Evolutionary conservation across 2,329 filamentous ascomycete genomes (phyloP), one percentile per base, ranked within the genome.

Genomic region (Drechslerella coelobrocha): DNA sequence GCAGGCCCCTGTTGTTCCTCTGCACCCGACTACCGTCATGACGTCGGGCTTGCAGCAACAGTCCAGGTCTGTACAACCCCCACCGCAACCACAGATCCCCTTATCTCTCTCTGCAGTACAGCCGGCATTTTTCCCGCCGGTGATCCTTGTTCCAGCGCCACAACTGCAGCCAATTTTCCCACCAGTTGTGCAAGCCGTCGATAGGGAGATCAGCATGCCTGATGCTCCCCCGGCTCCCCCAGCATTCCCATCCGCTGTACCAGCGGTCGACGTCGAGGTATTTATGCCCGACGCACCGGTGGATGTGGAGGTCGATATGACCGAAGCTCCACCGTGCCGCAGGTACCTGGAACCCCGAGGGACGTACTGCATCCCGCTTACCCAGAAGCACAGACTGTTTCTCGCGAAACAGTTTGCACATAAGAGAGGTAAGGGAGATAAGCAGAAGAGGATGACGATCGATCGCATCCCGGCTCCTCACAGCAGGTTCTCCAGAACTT

Each of bases 371-470:
- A 34, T 63, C 14, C 45, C 37, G 52, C 59, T 59, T 41, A 47
- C 57, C 21, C 26, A 34, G 21, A 39, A 50, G 53, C 66, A 63
- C 39, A 57, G 17, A 47, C 26, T 39, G 47, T 59, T 63, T 48
- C 50, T 71, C 27, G 12, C n/a, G 50, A 55, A 50, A 37, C 51
- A 59, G 34, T 52, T 47, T 47, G 37, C 37, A 17, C 34, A 50
- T 12, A 24, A 53, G 56, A 23, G 57, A 37, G 47, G 52, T 7
- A 53, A 59, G 52, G 53, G 52, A 1, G 34, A 62, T 10, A 17
- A 53, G 12, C 53, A 55, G 31, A 69, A 51, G 57, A 61, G 47
- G 65, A 69, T 69, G 65, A 69, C 65, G 12, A 43, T 69, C 51
- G 48, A 61, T 52, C 24, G 61, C 4, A 39, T 51, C 43, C 45